Percentiles rank a stretch among this genome's conserved stretches.
Conservation (phyloP, 306 rosid genomes). For the Rosa rugosa region DNA sequence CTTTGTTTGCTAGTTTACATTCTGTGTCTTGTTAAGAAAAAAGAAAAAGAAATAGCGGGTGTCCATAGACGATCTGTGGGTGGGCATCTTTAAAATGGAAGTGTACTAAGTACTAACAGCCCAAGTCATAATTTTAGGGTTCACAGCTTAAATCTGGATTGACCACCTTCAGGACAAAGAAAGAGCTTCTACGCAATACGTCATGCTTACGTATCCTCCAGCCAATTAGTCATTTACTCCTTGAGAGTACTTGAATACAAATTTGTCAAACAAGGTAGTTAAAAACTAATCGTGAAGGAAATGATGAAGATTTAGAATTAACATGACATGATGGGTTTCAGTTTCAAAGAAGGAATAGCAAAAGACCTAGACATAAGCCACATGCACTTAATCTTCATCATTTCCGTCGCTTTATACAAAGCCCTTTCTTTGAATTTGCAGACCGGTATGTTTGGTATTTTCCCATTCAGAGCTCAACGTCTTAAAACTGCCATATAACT, state of each 20-base stretch:
- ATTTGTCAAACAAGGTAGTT: neutral
- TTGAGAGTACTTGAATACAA: neutral
- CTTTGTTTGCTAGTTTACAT: too few species aligned
- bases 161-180: neutral
- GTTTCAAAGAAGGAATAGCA: constrained; percentile 23
- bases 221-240: neutral
- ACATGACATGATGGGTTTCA: neutral
- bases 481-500: constrained; percentile 36
- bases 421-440: constrained; percentile 1
- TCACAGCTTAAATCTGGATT: neutral
- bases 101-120: neutral
- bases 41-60: neutral
- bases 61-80: neutral
- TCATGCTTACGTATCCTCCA: neutral
- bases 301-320: constrained; percentile 20
- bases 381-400: neutral
- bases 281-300: neutral
- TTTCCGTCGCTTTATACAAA: neutral
- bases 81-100: neutral
- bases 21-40: too few species aligned
- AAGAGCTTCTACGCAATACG: neutral
- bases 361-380: constrained; percentile 3
- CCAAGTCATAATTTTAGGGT: neutral
- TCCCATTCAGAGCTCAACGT: constrained; percentile 32
- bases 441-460: constrained; percentile 11